Evolutionary conservation across 305 asterid genomes (phyloP), one percentile per base, ranked within the genome.

Genomic region (Fraxinus latifolia): DNA sequence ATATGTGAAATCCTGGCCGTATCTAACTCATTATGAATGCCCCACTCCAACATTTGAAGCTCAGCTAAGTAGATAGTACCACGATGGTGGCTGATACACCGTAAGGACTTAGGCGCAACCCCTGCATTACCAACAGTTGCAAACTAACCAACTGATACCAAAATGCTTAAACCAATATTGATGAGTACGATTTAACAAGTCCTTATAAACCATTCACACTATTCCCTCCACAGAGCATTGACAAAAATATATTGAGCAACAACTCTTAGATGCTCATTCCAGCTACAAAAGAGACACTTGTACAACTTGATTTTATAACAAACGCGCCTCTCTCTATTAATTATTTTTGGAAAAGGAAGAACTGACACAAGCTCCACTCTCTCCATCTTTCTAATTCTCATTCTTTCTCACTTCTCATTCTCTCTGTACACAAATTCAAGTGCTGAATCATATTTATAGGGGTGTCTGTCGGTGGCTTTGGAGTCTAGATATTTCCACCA

Each of bases 191-290:
- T 7, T 62, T 62, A 60, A 7, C 14, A 23, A 62, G 34, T 67
- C 34, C 33, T 67, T 67, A 25, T 67, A 25, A 65, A 67, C 73
- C 34, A 11, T 21, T 65, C n/a, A 19, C 32, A 25, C 34, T 65
- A 21, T 21, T 12, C n/a, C 34, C 34, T 31, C 14, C 25, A 25
- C 72, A 62, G 7, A 62, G 6, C 72, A 23, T 11, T 65, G 73
- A 65, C 32, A 21, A 65, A 65, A 65, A 65, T 65, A 23, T 21
- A 25, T 65, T 25, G 34, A 65, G 34, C 73, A 25, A 65, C 4
- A 58, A 72, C 76, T 80, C 62, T 42, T 36, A 19, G 15, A 53
- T 39, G 58, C 72, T 7, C 87, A 17, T 73, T 83, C 44, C 74
- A 83, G 73, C 60, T 5, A 53, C 65, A 53, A n/a, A 53, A 1